Base-by-base conservation (phyloP, 2,329 filamentous ascomycete genomes). In the Botryotinia narcissicola region DNA sequence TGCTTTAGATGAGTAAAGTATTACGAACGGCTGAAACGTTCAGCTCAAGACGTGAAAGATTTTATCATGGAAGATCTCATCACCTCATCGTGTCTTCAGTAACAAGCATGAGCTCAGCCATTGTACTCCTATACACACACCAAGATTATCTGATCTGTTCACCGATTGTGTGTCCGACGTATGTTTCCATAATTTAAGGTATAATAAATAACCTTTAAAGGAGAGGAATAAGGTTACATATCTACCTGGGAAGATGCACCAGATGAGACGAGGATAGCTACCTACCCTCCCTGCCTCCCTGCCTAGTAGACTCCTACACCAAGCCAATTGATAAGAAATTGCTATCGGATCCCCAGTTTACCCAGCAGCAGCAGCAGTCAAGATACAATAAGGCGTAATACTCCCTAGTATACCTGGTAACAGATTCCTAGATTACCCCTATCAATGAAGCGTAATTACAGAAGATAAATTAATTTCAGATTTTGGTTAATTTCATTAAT, bases 381-480 rank as follows among this genome's bases (percentile, higher is more conserved):
- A 61, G 32, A 22, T 37, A 61, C 25, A 51, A 25, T 37, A 37
- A 61, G 22, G 35, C 22, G 59, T 22, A 25, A 60, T 35, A 12
- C 22, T 32, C 20, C 51, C 51, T 14, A 3, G 51, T 0, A 16
- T 6, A n/a, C n/a, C n/a, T n/a, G n/a, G n/a, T n/a, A 14, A 1
- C 6, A 22, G n/a, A n/a, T 32, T 57, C 16, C 16, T 35, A 35
- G 18, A 32, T 59, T 61, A 61, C 59, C 59, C 59, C 59, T 61
- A 61, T 61, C 59, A 40, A 22, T 16, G 59, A 61, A 61, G 59
- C 59, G 59, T 61, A 61, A 61, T 61, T 40, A n/a, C 35, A n/a
- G 35, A 61, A 61, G 59, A 25, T 20, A 37, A 61, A 37, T 61
- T 61, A 61, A 61, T 61, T 61, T 61, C 59, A 25, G 32, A 61